Base-by-base conservation (phyloP, 305 asterid genomes). In the Ilex paraguariensis region DNA sequence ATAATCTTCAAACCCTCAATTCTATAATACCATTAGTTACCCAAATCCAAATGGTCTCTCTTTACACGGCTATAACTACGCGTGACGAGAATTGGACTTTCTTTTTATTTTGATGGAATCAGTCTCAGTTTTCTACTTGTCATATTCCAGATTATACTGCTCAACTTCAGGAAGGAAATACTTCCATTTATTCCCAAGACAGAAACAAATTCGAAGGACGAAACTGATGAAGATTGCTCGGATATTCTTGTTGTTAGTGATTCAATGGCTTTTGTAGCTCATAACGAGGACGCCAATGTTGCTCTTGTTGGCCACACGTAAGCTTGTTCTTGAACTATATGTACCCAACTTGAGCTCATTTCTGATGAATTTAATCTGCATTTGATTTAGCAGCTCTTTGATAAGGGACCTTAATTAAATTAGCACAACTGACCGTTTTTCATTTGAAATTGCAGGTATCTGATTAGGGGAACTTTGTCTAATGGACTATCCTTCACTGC, bases 261-360 rank as follows among this genome's bases (percentile, higher is more conserved):
- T 40, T 70, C 94, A 62, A 74, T 91, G 87, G 95, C 96, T 50
- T 48, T 86, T 69, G 98, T 91, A 28, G 96, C 81, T 63, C 96
- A 91, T 57, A 91, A 91, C 48, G 98, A 91, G 86, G 98, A 88
- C 67, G 98, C 95, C 21, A 91, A 84, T 71, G 84, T 86, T n/a
- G 95, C 96, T 2, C 77, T 91, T 3, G 65, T 84, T 16, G 96
- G 96, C 58, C 95, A 91, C 63, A 81, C 84, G 96, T 88, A 69
- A 68, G 59, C 59, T 55, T 10, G 7, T 16, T 14, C 28, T 52
- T 7, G 2, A 21, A 21, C 28, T 21, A 21, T 21, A 21, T 21
- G 28, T 21, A 21, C 28, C 28, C 28, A 21, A 21, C 28, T 21
- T 21, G 28, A 21, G 71, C 16, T 61, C 36, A 33, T 7, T 16